phyloP scores from a whole-genome alignment of 2,329 filamentous ascomycete genomes.

The Exophiala sp. region DNA sequence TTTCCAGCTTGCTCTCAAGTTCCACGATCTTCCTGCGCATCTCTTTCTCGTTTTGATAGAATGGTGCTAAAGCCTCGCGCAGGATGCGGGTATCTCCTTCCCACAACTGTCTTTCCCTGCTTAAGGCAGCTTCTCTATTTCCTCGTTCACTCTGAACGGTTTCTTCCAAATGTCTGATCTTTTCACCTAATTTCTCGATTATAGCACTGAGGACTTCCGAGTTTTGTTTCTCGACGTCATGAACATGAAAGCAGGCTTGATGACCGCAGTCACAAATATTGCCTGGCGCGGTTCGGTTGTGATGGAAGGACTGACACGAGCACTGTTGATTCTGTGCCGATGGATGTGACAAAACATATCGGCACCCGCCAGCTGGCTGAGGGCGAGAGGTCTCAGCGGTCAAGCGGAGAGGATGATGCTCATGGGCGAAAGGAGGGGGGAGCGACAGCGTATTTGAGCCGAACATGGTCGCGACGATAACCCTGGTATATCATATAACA shows the following conservation, averaged over 20 bases:
- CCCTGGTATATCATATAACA: background rate
- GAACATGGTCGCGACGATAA: constrained; percentile 27
- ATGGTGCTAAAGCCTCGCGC: constrained; percentile 31
- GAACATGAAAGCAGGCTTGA: constrained; percentile 45
- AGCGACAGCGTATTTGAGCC: constrained; percentile 25
- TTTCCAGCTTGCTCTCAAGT: constrained; percentile 30
- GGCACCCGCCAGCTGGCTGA: constrained; percentile 33
- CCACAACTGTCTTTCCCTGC: constrained; percentile 28
- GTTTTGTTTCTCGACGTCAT: constrained; percentile 2
- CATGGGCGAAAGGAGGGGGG: constrained; percentile 22
- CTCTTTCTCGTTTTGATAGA: constrained; percentile 31
- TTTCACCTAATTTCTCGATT: constrained; percentile 25
- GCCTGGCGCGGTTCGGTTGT: constrained; percentile 34
- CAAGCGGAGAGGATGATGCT: constrained; percentile 27
- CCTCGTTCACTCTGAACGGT: constrained; percentile 28
- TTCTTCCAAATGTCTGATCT: constrained; percentile 29
- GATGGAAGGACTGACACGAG: constrained; percentile 43
- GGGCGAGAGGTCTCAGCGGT: constrained; percentile 24
- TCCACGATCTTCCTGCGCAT: constrained; percentile 30
- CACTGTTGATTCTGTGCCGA: constrained; percentile 37
- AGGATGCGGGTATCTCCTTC: constrained; percentile 31
- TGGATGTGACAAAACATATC: constrained; percentile 31
- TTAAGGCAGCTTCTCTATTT: constrained; percentile 26
- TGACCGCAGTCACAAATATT: constrained; percentile 47
- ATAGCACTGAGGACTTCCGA: constrained; percentile 13